phyloP scores from a whole-genome alignment of 179 eudicot species.

The Amaranthus tricolor region DNA sequence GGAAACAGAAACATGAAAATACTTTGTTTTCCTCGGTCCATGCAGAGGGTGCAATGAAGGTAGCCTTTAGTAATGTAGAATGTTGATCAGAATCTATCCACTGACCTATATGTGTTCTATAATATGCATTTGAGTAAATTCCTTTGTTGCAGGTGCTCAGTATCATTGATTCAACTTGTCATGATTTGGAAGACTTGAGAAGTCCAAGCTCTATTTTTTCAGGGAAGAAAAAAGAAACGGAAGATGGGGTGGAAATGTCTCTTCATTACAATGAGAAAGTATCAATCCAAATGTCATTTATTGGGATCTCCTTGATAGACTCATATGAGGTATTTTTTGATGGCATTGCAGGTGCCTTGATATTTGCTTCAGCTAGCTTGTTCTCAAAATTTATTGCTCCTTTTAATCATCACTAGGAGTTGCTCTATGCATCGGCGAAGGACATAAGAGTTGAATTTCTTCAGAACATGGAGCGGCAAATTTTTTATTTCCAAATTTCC shows the following conservation, averaged over 20 bases:
- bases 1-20: constrained; percentile 67
- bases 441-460: constrained; percentile 52
- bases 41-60: constrained; percentile 98
- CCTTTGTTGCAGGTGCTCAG: constrained; percentile 69
- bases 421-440: constrained; percentile 76
- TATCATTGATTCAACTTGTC: constrained; percentile 74
- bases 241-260: constrained; percentile 33
- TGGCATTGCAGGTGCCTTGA: constrained; percentile 8
- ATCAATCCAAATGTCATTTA: constrained; percentile 57
- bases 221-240: constrained; percentile 41
- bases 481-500: constrained; percentile 56
- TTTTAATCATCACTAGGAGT: constrained; percentile 47
- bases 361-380: constrained; percentile 5
- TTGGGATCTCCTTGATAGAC: constrained; percentile 84
- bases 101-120: not conserved
- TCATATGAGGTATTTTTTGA: constrained; percentile 59
- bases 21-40: constrained; percentile 76
- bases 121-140: constrained; percentile 14
- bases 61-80: constrained; percentile 23
- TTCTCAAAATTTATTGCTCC: not conserved
- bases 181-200: constrained; percentile 57
- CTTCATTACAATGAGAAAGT: constrained; percentile 62
- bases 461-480: constrained; percentile 76
- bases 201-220: constrained; percentile 35
- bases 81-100: not conserved